Conservation (phyloP, 495 filamentous ascomycete genomes). For the Hyphodiscus hymeniophilus region DNA sequence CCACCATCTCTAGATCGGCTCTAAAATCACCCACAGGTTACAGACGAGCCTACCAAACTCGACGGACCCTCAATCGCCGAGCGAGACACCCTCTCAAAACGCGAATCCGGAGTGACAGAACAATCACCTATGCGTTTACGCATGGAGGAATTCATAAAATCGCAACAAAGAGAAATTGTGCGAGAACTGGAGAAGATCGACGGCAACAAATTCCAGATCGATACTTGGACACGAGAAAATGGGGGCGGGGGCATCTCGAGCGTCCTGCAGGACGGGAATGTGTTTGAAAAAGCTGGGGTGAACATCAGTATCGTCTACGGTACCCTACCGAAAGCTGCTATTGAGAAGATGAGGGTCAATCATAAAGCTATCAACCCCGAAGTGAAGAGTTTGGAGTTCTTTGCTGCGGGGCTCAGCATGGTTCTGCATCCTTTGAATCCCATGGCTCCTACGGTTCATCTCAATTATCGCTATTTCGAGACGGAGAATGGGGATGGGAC, state of each 20-base stretch:
- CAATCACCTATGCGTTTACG: slow-evolving; percentile 91
- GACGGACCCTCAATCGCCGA: slow-evolving; percentile 53
- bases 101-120: slow-evolving; percentile 55
- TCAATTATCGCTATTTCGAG: slow-evolving; percentile 99
- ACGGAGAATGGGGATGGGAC: slow-evolving; percentile 68
- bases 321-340: slow-evolving; percentile 76
- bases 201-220: slow-evolving; percentile 67
- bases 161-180: slow-evolving; percentile 83
- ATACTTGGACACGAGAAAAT: slow-evolving; percentile 81
- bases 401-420: slow-evolving; percentile 85
- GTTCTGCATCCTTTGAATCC: slow-evolving; percentile 91
- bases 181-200: slow-evolving; percentile 72
- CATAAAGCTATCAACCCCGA: slow-evolving; percentile 83
- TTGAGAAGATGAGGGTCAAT: slow-evolving; percentile 88
- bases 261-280: slow-evolving; percentile 89
- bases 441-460: slow-evolving; percentile 93
- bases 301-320: slow-evolving; percentile 94
- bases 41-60: slow-evolving; percentile 20
- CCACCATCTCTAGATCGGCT: neutral
- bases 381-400: slow-evolving; percentile 69
- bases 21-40: slow-evolving; percentile 13
- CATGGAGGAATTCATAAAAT: slow-evolving; percentile 93
- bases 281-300: slow-evolving; percentile 97
- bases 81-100: slow-evolving; percentile 56
- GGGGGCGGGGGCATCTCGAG: slow-evolving; percentile 80